These are phyloP conservation scores for Nigrograna mackinnonii DNA, from an alignment of 2,329 filamentous ascomycete genomes.

Conservation along the genomic window DNA sequence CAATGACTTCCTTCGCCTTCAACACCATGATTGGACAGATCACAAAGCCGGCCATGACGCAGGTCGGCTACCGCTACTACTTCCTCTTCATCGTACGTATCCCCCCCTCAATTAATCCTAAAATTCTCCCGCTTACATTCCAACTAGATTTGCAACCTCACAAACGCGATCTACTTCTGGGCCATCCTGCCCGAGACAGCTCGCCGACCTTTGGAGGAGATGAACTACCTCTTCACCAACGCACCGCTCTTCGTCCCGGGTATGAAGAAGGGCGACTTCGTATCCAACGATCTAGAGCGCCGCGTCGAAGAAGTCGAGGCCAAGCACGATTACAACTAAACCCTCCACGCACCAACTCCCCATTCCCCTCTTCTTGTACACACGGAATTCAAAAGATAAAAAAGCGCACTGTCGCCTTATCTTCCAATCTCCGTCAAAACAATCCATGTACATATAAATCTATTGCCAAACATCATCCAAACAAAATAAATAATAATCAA, in stretches of 20 bases:
- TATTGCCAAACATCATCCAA: no score
- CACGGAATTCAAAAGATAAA: no score
- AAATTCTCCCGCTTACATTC: conserved; percentile 2
- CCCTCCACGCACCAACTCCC: no score
- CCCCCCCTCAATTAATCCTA: not conserved
- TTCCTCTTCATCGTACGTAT: conserved; percentile 59
- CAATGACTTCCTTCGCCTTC: conserved; percentile 74
- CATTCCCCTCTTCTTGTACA: no score
- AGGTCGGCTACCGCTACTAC: conserved; percentile 61
- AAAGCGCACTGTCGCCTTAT: no score
- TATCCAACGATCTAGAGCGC: conserved; percentile 61
- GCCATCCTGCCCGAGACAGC: conserved; percentile 68
- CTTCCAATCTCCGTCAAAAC: no score
- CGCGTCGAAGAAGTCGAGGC: conserved; percentile 60
- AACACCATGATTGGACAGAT: conserved; percentile 76
- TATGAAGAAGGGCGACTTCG: conserved; percentile 57
- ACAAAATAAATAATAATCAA: no score
- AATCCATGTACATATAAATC: no score
- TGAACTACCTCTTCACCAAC: conserved; percentile 69
- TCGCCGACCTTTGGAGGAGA: conserved; percentile 67
- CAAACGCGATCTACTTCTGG: conserved; percentile 71
- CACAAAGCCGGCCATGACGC: conserved; percentile 63
- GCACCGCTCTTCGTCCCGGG: conserved; percentile 66
- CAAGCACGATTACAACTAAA: no score
- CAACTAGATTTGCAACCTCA: conserved; percentile 66